These are phyloP conservation scores for Trichoderma hamatum DNA, from an alignment of 2,329 filamentous ascomycete species.

Conservation along the genomic window DNA sequence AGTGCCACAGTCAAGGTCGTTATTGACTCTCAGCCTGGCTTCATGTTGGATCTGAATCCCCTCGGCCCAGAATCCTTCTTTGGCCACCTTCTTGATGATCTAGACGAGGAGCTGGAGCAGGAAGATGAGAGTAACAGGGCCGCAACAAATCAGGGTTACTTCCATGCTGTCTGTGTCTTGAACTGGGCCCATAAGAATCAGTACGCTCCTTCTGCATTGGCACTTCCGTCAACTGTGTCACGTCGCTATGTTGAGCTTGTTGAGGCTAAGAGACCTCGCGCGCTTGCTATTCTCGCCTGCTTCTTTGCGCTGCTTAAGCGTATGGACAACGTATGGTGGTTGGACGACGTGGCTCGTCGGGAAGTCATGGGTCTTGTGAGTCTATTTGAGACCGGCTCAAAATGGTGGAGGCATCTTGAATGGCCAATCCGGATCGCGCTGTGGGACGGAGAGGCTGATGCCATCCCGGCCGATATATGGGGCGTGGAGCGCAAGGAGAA, in stretches of 20 bases:
- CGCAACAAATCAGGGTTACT: conserved; percentile 56
- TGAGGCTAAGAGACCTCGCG: conserved; percentile 60
- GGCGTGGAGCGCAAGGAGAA: conserved; percentile 54
- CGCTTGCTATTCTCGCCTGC: conserved; percentile 65
- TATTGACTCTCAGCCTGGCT: conserved; percentile 64
- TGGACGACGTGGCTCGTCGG: conserved; percentile 65
- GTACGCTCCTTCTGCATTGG: conserved; percentile 59
- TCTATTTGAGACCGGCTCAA: conserved; percentile 60
- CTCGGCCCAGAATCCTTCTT: conserved; percentile 59
- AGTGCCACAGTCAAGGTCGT: conserved; percentile 62
- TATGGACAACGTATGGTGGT: conserved; percentile 69
- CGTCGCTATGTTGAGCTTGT: conserved; percentile 64
- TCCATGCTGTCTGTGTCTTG: conserved; percentile 66
- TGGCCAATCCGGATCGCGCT: conserved; percentile 63
- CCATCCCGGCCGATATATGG: conserved; percentile 61
- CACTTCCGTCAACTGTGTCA: conserved; percentile 67
- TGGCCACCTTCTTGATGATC: conserved; percentile 59
- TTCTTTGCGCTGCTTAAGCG: conserved; percentile 68
- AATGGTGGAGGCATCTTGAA: conserved; percentile 64
- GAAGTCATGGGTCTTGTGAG: conserved; percentile 67
- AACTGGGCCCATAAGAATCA: conserved; percentile 68
- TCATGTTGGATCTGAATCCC: conserved; percentile 62
- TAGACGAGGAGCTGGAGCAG: conserved; percentile 58
- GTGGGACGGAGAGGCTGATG: conserved; percentile 52
- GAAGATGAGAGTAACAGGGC: conserved; percentile 39